Evolutionary conservation across 2,329 filamentous ascomycete genomes (phyloP).

Genomic region (Lasiodiplodia hormozganensis): DNA sequence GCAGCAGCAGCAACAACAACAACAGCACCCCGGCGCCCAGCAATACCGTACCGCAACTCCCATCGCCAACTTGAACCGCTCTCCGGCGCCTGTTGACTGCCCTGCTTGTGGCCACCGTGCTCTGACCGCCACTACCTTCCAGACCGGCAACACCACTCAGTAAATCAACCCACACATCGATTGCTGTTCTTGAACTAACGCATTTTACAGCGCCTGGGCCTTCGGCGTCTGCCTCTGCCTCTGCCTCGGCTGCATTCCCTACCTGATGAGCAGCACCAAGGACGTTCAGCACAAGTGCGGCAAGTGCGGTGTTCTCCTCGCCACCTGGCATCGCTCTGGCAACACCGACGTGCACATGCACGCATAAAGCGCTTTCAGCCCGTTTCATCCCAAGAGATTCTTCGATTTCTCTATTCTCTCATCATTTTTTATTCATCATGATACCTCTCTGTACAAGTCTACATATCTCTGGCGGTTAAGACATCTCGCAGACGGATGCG

Average conservation of each 20-base stretch:
- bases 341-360: constrained; percentile 54
- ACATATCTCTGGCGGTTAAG: background rate
- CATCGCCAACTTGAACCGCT: constrained; percentile 41
- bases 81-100: constrained; percentile 55
- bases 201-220: constrained; percentile 52
- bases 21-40: constrained; percentile 41
- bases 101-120: constrained; percentile 52
- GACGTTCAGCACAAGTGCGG: constrained; percentile 58
- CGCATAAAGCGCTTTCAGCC: constrained; percentile 32
- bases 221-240: constrained; percentile 50
- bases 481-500: too few relatives aligned
- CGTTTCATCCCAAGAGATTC: too few relatives aligned
- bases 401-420: background rate
- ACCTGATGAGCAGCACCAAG: constrained; percentile 56
- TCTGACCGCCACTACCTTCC: constrained; percentile 45
- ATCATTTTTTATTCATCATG: background rate
- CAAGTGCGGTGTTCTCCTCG: constrained; percentile 53
- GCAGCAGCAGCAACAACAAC: constrained; percentile 34
- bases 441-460: background rate
- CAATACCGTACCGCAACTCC: constrained; percentile 46
- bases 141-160: constrained; percentile 52
- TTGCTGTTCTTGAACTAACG: background rate
- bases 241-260: constrained; percentile 58
- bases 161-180: constrained; percentile 36
- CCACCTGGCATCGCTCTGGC: constrained; percentile 58